Conservation (phyloP, 371 early-diverging fungal genomes). For the Lichtheimia hyalospora region DNA sequence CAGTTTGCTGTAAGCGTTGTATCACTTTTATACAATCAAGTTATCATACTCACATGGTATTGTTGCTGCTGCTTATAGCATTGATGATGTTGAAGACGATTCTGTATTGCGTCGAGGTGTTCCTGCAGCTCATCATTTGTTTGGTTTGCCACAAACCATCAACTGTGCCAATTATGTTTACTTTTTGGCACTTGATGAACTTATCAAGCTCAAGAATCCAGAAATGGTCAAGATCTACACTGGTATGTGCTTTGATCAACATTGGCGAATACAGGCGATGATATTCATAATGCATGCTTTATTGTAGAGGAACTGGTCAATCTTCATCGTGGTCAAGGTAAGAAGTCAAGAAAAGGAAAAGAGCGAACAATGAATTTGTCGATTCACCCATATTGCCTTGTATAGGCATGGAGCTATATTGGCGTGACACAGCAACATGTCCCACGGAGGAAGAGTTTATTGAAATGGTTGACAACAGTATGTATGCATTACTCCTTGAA, state of each 20-base stretch:
- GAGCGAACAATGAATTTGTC: background rate
- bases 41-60: background rate
- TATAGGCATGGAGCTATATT: constrained; percentile 79
- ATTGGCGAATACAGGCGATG: background rate
- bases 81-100: constrained; percentile 96
- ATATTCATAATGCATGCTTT: background rate
- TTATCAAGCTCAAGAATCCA: constrained; percentile 67
- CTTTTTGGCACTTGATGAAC: constrained; percentile 85
- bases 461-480: constrained; percentile 93
- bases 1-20: constrained; percentile 74
- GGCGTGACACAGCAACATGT: constrained; percentile 85
- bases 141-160: constrained; percentile 88
- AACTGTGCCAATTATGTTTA: constrained; percentile 96
- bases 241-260: constrained; percentile 25
- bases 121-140: constrained; percentile 96
- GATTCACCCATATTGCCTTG: constrained; percentile 1
- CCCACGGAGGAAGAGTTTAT: constrained; percentile 89
- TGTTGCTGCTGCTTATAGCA: constrained; percentile 34
- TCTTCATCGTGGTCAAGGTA: constrained; percentile 94
- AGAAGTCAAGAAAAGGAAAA: constrained; percentile 18
- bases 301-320: constrained; percentile 78
- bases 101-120: constrained; percentile 87
- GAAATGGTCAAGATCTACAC: constrained; percentile 79
- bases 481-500: constrained; percentile 40
- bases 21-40: background rate